Evolutionary conservation across 768 basidiomycete species (phyloP), one percentile per base, ranked within the genome.

Genomic region (Pleurotus salmoneostramineus): DNA sequence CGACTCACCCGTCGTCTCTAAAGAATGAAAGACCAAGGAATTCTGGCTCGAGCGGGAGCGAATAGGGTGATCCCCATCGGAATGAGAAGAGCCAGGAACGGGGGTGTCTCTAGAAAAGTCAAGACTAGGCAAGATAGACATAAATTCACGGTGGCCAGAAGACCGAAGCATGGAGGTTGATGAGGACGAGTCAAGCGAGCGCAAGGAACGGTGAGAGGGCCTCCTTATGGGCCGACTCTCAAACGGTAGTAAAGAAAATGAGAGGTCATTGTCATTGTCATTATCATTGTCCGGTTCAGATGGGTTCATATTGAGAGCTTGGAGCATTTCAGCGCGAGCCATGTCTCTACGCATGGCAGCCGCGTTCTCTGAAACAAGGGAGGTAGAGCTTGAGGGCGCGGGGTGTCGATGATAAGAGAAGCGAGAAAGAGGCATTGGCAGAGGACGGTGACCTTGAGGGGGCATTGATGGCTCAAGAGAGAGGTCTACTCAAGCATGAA

Each of bases 341-440:
- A 65, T 68, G 15, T 71, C 65, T 14, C 75, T 68, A 32, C 77
- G 71, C 47, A 73, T 69, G 54, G 80, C 80, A 8, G 71, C 71
- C 2, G 75, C 74, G 58, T 69, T 80, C 62, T 82, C 80, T 1
- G 73, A 71, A 42, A 77, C 72, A 45, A 77, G 73, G 0, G 74
- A 76, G 36, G 72, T 79, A 21, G 74, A 70, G 6, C 70, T 66
- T 5, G 71, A 69, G 2, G 72, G 65, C 32, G 50, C 46, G 5
- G 56, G 60, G 17, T 56, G 42, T 33, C 63, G 42, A 27, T 63
- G 64, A n/a, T 17, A 45, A 33, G 63, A 62, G 5, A 63, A 36
- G 35, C 62, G 65, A 32, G 58, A 47, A 14, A 57, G 12, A 32
- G 36, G n/a, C 21, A 27, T 27, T 36, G 50, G 50, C 14, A 45